phyloP scores from a whole-genome alignment of 345 rosid genomes.

The Salix exigua region DNA sequence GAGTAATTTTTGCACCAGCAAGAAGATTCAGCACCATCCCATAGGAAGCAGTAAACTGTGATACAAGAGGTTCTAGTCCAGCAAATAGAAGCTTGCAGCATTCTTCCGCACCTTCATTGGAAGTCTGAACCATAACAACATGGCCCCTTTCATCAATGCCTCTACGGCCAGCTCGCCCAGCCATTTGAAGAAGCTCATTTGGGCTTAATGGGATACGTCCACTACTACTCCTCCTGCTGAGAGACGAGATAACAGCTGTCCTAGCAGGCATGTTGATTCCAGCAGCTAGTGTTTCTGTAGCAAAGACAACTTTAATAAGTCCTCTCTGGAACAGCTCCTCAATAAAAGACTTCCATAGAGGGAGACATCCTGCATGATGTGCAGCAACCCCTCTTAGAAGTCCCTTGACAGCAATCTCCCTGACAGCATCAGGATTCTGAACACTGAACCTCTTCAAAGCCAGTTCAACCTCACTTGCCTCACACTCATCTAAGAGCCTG shows the following conservation, averaged over 20 bases:
- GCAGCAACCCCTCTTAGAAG: conserved; percentile 82
- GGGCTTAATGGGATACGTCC: conserved; percentile 75
- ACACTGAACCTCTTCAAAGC: conserved; percentile 73
- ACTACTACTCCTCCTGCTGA: conserved; percentile 61
- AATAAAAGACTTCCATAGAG: conserved; percentile 87
- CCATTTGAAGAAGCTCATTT: conserved; percentile 91
- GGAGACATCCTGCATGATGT: conserved; percentile 98
- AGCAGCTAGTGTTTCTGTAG: conserved; percentile 96
- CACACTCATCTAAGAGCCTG: conserved; percentile 75
- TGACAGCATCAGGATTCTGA: conserved; percentile 89
- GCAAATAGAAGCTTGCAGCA: conserved; percentile 81
- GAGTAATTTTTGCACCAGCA: conserved; percentile 70
- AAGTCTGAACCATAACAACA: conserved; percentile 73
- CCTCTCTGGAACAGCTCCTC: conserved; percentile 93
- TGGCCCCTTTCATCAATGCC: conserved; percentile 87
- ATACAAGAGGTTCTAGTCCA: conserved; percentile 85
- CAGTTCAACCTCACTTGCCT: conserved; percentile 78
- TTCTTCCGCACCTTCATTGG: conserved; percentile 92
- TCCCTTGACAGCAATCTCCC: conserved; percentile 83
- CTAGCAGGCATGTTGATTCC: conserved; percentile 99
- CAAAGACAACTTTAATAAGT: conserved; percentile 86
- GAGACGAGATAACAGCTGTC: conserved; percentile 83
- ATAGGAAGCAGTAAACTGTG: conserved; percentile 96
- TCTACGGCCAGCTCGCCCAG: conserved; percentile 98
- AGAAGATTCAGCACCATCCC: conserved; percentile 97